A percentile compares a stretch with the other conserved stretches of the same genome.
These are phyloP conservation scores for Plasmodium fragile DNA, from an alignment of 169 alveolate species.

Conservation along the genomic window DNA sequence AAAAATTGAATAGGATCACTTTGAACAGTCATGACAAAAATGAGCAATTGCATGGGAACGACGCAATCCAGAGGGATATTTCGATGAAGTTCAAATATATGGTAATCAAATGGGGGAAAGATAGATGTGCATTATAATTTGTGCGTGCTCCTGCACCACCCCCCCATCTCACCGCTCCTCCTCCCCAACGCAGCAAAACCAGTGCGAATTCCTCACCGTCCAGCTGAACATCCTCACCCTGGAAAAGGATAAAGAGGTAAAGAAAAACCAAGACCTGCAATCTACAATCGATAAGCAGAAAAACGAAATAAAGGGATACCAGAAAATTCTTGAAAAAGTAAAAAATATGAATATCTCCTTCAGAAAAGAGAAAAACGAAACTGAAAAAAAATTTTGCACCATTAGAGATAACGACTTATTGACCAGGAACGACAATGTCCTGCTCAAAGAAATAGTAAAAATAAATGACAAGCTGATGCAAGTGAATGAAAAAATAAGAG, in stretches of 20 bases:
- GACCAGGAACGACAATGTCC: constrained; percentile 21
- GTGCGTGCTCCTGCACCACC: background rate
- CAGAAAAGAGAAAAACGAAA: constrained; percentile 47
- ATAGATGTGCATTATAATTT: background rate
- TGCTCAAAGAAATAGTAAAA: constrained; percentile 49
- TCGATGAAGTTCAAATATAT: constrained; percentile 27
- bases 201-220: constrained; percentile 15
- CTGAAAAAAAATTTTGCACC: constrained; percentile 24
- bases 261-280: constrained; percentile 29
- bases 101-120: constrained; percentile 8
- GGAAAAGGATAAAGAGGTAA: constrained; percentile 38
- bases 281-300: constrained; percentile 33
- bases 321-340: constrained; percentile 47
- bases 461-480: constrained; percentile 39
- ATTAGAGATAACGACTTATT: constrained; percentile 25
- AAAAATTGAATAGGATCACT: constrained; percentile 16
- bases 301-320: constrained; percentile 58
- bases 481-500: constrained; percentile 37
- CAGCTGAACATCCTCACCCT: constrained; percentile 17
- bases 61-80: constrained; percentile 14
- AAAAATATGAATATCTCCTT: constrained; percentile 29
- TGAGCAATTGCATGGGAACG: background rate
- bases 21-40: background rate
- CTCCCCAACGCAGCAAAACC: constrained; percentile 10
- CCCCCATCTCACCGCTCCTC: background rate